Base-by-base conservation (phyloP, 106 monocot genomes). In the Apostasia shenzhenica region DNA sequence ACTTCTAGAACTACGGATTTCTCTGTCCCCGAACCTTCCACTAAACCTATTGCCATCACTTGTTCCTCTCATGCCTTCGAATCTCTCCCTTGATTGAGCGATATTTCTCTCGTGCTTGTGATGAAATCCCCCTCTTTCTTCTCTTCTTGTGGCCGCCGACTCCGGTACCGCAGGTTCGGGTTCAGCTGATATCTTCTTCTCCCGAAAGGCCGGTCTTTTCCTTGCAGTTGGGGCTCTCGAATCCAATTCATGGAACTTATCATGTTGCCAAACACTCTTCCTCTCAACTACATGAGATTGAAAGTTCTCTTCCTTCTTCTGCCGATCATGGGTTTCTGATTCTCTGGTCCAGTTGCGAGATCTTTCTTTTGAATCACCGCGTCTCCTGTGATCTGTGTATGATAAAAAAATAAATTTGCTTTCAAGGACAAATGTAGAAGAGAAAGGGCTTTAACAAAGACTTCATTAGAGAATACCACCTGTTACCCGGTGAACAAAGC, bases 201-300 rank as follows among this genome's bases (percentile, higher is more conserved):
- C 91, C 6, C 80, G 78, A 60, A 86, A 88, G 46, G 89, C 77
- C 2, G 81, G 84, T 40, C 88, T 88, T 77, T 70, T 88, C 63
- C 76, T 87, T 13, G 75, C 41, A 45, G 78, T 72, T 2, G 78
- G 84, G 10, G 43, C 70, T 45, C 71, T 80, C 12, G 69, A 55
- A 49, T 88, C 85, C 66, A 83, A 41, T 70, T 91, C 75, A 58
- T 68, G 67, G 68, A 71, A 94, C 9, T 83, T 57, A 72, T 88
- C 91, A 57, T 91, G 88, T 57, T 56, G 81, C 85, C 95, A 84
- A 38, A 14, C 60, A 55, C 62, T 74, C 3, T 71, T 68, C 1
- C 80, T 70, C 4, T 81, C 81, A 48, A 82, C 78, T 53, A 10
- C 55, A 57, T 11, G 59, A 44, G 67, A 50, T 49, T 67, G 67